Base-by-base conservation (phyloP, 2,329 filamentous ascomycete species). In the Penicillium palitans region DNA sequence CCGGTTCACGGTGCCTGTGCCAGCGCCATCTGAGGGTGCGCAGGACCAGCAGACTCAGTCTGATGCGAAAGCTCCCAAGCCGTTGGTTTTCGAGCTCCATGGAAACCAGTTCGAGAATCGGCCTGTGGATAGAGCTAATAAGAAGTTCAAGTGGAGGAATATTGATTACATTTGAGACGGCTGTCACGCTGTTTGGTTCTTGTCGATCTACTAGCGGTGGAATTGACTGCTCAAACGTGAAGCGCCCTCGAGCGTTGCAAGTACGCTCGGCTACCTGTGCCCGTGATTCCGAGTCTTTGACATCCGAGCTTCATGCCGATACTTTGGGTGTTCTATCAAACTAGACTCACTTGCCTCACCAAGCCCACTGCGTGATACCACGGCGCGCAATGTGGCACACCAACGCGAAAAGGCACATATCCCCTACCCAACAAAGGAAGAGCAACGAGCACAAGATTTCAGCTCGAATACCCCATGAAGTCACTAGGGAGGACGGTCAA, bases 131-230 rank as follows among this genome's bases (percentile, higher is more conserved):
- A 81, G 95, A 24, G 91, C 92, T 49, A 96, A 90, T 68, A 91
- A 87, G 78, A 98, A 96, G 78, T 96, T 96, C 77, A 96, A 95
- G 77, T 82, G 85, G 71, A 92, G 93, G 72, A 91, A 90, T 68
- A 80, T 92, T 62, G 83, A 87, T 49, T 87, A 90, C 63, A 74
- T 96, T 15, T 96, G 80, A 89, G 57, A 57, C 5, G 4, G 40
- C 12, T 7, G 19, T 46, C 17, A 17, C 27, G 24, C 6, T n/a
- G 7, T 52, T 2, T 15, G 27, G 19, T 31, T 44, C 4, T 19
- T 2, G 13, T 27, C 29, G 9, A 27, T 33, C 17, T 13, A 29
- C 24, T 21, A n/a, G 29, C 8, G 40, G 21, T 37, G 8, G n/a
- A 2, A 27, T 19, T n/a, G 15, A 37, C 21, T 12, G 15, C 37